Conservation (phyloP, 805 yeast species). For the Teunomyces aglyptinius region DNA sequence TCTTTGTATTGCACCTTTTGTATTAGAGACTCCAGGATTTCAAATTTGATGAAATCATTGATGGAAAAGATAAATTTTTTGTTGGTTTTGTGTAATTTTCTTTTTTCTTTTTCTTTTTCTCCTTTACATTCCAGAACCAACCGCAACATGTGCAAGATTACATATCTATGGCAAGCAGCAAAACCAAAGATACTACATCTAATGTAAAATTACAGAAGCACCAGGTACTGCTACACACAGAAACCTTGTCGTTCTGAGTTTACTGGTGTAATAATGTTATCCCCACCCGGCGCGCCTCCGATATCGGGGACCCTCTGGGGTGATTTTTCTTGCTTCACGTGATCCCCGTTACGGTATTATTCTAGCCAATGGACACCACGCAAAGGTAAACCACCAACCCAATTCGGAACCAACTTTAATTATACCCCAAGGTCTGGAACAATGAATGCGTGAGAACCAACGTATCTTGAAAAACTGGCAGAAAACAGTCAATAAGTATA, state of each 20-base stretch:
- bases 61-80: conserved; percentile 11
- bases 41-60: conserved; percentile 4
- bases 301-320: neutral
- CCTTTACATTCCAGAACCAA: no score
- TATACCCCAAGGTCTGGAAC: no score
- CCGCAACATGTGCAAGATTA: no score
- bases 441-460: no score
- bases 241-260: neutral
- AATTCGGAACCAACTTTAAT: no score
- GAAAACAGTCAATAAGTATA: no score
- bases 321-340: neutral
- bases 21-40: conserved; percentile 3
- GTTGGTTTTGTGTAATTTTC: conserved; percentile 7
- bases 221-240: neutral
- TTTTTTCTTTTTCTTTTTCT: neutral
- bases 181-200: neutral
- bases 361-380: neutral
- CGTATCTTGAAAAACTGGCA: no score
- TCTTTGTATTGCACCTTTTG: neutral
- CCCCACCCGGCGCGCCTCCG: neutral
- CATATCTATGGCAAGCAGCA: no score
- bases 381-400: neutral
- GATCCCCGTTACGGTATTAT: neutral
- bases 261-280: neutral
- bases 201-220: neutral